A percentile compares a stretch with the other conserved stretches of the same genome.
Evolutionary conservation across 169 alveolate species (phyloP).

Genomic region (Perkinsus marinus): DNA sequence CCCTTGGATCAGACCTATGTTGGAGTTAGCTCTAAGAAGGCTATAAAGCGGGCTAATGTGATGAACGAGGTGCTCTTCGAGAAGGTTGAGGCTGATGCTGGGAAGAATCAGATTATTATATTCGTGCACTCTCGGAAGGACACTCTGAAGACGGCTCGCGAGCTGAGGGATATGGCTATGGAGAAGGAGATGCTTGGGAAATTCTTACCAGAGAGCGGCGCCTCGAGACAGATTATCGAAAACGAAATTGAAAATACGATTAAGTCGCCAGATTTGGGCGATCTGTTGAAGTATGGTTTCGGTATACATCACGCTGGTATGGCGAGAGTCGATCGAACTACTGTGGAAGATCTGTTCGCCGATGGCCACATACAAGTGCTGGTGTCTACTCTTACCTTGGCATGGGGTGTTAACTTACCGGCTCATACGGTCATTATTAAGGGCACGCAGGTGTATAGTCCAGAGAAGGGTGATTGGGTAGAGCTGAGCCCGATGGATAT

Average conservation of each 20-base stretch:
- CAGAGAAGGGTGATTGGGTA: slow-evolving; percentile 91
- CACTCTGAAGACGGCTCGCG: slow-evolving; percentile 87
- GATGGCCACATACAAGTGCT: slow-evolving; percentile 87
- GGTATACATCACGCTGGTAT: slow-evolving; percentile 99
- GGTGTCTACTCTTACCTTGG: slow-evolving; percentile 97
- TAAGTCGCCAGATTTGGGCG: slow-evolving; percentile 75
- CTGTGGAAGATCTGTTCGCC: slow-evolving; percentile 93
- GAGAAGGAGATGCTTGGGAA: slow-evolving; percentile 58
- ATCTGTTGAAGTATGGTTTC: slow-evolving; percentile 89
- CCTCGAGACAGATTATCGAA: slow-evolving; percentile 72
- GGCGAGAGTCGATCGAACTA: slow-evolving; percentile 84
- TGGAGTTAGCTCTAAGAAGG: slow-evolving; percentile 96
- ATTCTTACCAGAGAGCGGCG: slow-evolving; percentile 71
- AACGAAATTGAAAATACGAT: slow-evolving; percentile 68
- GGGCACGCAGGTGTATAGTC: slow-evolving; percentile 96
- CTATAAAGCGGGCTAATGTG: slow-evolving; percentile 78
- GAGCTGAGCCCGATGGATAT: slow-evolving; percentile 96
- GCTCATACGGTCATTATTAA: slow-evolving; percentile 98
- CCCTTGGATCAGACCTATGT: slow-evolving; percentile 86
- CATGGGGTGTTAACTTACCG: slow-evolving; percentile 99
- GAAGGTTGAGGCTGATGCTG: slow-evolving; percentile 69
- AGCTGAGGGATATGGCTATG: slow-evolving; percentile 74
- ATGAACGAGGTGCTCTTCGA: slow-evolving; percentile 90
- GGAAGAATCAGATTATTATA: slow-evolving; percentile 79
- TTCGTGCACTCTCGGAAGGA: slow-evolving; percentile 99